These are phyloP conservation scores for Picea abies DNA, from an alignment of 83 land plant species.

Conservation along the genomic window DNA sequence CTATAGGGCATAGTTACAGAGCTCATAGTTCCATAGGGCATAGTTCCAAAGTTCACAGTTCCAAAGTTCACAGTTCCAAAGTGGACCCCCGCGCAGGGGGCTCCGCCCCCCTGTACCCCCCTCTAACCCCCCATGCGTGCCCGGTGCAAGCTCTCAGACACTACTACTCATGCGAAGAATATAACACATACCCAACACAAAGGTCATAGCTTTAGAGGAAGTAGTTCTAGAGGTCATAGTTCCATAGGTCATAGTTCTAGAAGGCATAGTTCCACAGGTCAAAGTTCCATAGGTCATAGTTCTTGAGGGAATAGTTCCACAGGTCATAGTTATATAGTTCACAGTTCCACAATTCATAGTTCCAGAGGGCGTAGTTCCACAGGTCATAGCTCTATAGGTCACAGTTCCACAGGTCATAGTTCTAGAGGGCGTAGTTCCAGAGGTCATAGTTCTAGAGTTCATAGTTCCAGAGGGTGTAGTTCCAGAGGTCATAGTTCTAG, in stretches of 20 bases:
- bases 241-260: rapidly evolving
- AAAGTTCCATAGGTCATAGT: rapidly evolving
- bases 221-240: rapidly evolving
- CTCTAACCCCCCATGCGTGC: too few species aligned
- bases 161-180: too few species aligned
- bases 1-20: too few species aligned
- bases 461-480: rapidly evolving
- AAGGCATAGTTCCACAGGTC: rapidly evolving
- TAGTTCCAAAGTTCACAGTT: too few species aligned
- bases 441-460: rapidly evolving
- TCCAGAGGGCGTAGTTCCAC: rapidly evolving
- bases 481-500: rapidly evolving
- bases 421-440: rapidly evolving
- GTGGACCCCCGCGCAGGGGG: too few species aligned
- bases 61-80: too few species aligned
- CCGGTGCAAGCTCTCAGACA: too few species aligned
- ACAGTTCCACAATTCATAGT: rapidly evolving
- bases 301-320: rapidly evolving
- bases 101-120: too few species aligned
- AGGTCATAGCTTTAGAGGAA: too few species aligned
- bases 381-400: rapidly evolving
- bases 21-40: too few species aligned
- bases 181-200: too few species aligned
- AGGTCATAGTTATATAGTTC: rapidly evolving
- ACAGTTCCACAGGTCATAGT: rapidly evolving